Conservation (phyloP, 225 moss, liverwort and hornwort species). For the Takakia lepidozioides region DNA sequence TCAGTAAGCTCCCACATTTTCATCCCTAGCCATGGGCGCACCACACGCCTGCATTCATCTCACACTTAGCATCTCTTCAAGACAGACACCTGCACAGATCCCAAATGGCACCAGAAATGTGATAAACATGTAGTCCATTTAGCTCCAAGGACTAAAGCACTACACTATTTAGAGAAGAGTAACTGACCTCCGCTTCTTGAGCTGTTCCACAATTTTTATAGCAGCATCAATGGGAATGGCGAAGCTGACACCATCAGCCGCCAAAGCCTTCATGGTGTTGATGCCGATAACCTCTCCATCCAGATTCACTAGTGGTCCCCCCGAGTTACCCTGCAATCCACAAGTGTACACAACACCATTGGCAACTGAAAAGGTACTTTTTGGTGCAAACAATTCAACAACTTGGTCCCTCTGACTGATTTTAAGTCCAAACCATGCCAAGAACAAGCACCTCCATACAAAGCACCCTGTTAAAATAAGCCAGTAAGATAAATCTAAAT, state of each 20-base stretch:
- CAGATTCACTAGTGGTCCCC: constrained; percentile 83
- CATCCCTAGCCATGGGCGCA: constrained; percentile 97
- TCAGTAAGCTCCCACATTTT: constrained; percentile 87
- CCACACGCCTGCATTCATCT: constrained; percentile 56
- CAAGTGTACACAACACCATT: background rate
- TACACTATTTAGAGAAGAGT: too few relatives aligned
- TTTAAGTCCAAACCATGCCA: too few relatives aligned
- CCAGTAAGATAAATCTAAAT: too few relatives aligned
- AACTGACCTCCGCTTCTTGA: constrained; percentile 40
- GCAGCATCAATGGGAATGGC: constrained; percentile 88
- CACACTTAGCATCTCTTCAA: background rate
- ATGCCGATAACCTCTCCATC: constrained; percentile 96
- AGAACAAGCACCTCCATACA: too few relatives aligned
- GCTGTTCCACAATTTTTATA: constrained; percentile 65
- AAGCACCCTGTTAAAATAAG: too few relatives aligned
- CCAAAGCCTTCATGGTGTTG: constrained; percentile 83
- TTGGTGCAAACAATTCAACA: too few relatives aligned
- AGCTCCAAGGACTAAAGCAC: too few relatives aligned
- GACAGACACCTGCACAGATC: background rate
- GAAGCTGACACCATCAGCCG: constrained; percentile 93
- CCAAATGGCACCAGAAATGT: too few relatives aligned
- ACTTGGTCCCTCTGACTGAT: too few relatives aligned
- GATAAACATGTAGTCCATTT: too few relatives aligned
- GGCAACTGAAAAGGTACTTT: too few relatives aligned
- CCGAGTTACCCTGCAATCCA: constrained; percentile 70